These are phyloP conservation scores for Aspergillus homomorphus DNA, from an alignment of 495 filamentous ascomycete genomes.

Conservation along the genomic window DNA sequence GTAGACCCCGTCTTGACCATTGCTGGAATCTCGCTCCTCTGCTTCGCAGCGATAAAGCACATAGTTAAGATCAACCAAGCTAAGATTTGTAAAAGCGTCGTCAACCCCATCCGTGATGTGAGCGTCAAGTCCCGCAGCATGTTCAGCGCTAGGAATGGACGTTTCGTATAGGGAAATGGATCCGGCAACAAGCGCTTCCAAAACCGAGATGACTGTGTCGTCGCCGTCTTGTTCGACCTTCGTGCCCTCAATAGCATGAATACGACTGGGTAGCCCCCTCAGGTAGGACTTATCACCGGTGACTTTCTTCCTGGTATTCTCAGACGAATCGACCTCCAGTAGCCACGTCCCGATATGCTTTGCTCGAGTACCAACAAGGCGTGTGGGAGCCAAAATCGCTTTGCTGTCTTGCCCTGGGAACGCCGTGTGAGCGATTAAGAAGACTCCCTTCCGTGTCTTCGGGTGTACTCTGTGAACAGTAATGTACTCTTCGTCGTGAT, in stretches of 20 bases:
- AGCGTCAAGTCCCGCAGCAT: conserved; percentile 73
- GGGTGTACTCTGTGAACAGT: conserved; percentile 96
- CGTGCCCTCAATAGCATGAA: conserved; percentile 68
- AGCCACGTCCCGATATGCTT: conserved; percentile 85
- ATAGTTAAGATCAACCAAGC: conserved; percentile 84
- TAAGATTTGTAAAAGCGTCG: conserved; percentile 69
- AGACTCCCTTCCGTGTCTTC: conserved; percentile 83
- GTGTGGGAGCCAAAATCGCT: conserved; percentile 69
- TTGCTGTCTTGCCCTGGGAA: conserved; percentile 84
- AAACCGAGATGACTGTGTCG: conserved; percentile 77
- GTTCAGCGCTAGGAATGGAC: conserved; percentile 81
- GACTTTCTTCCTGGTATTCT: conserved; percentile 60
- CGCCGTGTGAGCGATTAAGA: conserved; percentile 91
- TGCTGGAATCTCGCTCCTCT: conserved; percentile 81
- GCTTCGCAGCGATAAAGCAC: conserved; percentile 87
- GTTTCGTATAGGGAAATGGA: conserved; percentile 95
- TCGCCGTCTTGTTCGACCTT: conserved; percentile 61
- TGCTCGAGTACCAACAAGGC: conserved; percentile 67
- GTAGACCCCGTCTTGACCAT: conserved; percentile 81
- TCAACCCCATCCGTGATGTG: conserved; percentile 80
- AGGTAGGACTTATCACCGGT: conserved; percentile 67
- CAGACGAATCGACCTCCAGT: conserved; percentile 72
- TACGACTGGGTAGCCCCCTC: conserved; percentile 75
- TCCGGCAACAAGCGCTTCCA: conserved; percentile 80
- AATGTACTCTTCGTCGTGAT: conserved; percentile 93